Evolutionary conservation across 2,329 filamentous ascomycete genomes (phyloP).

Genomic region (Diaporthe ampelina): DNA sequence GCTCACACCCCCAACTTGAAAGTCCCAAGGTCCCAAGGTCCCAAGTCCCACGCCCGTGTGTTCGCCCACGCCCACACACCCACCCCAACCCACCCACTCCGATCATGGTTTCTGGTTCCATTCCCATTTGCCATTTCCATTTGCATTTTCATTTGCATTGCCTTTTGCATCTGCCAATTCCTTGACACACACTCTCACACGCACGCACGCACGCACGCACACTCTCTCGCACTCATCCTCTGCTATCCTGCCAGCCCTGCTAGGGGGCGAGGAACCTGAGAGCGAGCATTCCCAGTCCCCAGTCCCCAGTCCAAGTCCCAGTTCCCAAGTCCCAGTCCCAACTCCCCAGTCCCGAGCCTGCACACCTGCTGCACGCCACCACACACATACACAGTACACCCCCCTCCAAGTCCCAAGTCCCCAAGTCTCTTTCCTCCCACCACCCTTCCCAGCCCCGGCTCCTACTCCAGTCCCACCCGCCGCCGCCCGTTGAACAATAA

Average conservation of each 20-base stretch:
- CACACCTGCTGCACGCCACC: neutral
- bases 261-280: neutral
- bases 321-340: slow-evolving; percentile 1
- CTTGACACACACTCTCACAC: slow-evolving; percentile 19
- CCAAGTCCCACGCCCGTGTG: slow-evolving; percentile 5
- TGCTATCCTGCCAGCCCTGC: neutral
- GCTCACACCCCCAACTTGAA: too few species aligned
- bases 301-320: neutral
- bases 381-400: neutral
- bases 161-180: slow-evolving; percentile 33
- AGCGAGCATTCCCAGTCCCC: slow-evolving; percentile 5
- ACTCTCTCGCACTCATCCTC: neutral
- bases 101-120: slow-evolving; percentile 31
- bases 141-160: slow-evolving; percentile 34
- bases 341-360: slow-evolving; percentile 3
- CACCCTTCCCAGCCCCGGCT: slow-evolving; percentile 13
- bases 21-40: neutral
- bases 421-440: neutral
- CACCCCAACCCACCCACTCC: slow-evolving; percentile 23
- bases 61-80: neutral
- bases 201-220: neutral
- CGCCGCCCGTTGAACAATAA: slow-evolving; percentile 39
- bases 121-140: slow-evolving; percentile 30
- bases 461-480: slow-evolving; percentile 16
- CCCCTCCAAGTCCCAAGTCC: neutral